phyloP scores from a whole-genome alignment of 2,329 filamentous ascomycete genomes.

The Penicillium verrucosum region DNA sequence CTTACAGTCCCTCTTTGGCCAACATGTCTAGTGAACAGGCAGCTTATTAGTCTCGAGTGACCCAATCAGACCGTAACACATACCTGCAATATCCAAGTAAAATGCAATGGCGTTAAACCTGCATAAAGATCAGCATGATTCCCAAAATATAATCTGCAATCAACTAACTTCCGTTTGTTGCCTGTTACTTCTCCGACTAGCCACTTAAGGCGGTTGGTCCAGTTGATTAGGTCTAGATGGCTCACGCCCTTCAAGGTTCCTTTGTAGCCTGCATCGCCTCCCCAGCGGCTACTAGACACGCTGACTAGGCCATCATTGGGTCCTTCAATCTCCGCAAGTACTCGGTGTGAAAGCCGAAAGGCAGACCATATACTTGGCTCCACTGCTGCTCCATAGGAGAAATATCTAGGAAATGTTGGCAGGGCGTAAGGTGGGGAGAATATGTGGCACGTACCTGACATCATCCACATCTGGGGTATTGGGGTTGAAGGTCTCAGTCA shows the following conservation, averaged over 20 bases:
- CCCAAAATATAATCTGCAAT: background rate
- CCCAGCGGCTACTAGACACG: conserved; percentile 59
- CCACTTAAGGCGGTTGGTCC: conserved; percentile 62
- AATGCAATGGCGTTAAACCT: conserved; percentile 62
- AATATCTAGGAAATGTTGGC: conserved; percentile 45
- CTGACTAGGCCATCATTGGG: conserved; percentile 63
- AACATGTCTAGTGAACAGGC: conserved; percentile 55
- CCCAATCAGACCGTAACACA: background rate
- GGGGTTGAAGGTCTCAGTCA: conserved; percentile 58
- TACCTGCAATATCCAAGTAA: conserved; percentile 64
- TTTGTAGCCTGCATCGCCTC: conserved; percentile 53
- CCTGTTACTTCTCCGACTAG: conserved; percentile 56
- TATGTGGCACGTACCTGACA: conserved; percentile 41
- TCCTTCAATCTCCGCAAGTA: conserved; percentile 54
- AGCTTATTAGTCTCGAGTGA: background rate
- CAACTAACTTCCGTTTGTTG: conserved; percentile 47
- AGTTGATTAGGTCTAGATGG: conserved; percentile 65
- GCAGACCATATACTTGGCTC: conserved; percentile 56
- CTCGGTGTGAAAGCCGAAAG: conserved; percentile 55
- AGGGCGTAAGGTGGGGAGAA: background rate
- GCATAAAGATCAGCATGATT: background rate
- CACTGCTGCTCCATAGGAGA: conserved; percentile 60
- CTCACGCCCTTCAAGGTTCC: conserved; percentile 62
- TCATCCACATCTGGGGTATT: conserved; percentile 54
- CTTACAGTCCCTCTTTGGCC: conserved; percentile 59